Base-by-base conservation (phyloP, 768 basidiomycete species). In the Paxillus ammoniavirescens region DNA sequence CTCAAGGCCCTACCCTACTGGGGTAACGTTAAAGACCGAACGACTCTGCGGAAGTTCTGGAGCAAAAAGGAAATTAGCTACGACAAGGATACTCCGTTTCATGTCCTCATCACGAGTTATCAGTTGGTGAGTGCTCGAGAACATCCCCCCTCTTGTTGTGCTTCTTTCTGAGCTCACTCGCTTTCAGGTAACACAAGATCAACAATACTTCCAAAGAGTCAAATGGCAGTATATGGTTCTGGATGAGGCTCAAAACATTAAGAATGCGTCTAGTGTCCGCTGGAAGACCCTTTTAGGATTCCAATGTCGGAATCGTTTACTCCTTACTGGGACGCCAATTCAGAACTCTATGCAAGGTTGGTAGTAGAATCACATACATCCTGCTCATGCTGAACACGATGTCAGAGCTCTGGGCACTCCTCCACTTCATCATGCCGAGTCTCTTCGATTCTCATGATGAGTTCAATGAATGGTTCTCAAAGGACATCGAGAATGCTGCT, bases 171-270 rank as follows among this genome's bases (percentile, higher is more conserved):
- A 17, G 23, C 51, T 46, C 26, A 70, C 49, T 21, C 33, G 17
- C 31, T 48, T 43, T 14, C 62, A 93, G 91, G 86, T 96, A 45
- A 94, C 93, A 2, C 90, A 92, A 76, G 97, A 98, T 67, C 94
- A 97, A 65, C 92, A 98, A 62, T 97, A 99, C 73, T 96, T 99
- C 73, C 92, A 97, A 65, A 83, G 91, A 37, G 88, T 98, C 57
- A 96, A 93, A 65, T 99, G 97, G 97, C 97, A 99, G 72, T 99
- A 98, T 68, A 98, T 98, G 96, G 84, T 99, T 54, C 79, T 99
- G n/a, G 97, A 99, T 63, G 97, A 99, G 72, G 97, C 97, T 2
- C 97, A 99, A 72, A 98, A 98, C 52, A 98, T 99, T 79, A 99
- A 99, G 78, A 96, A 94, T 65, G 94, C 97, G 21, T 84, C 91